phyloP scores from a whole-genome alignment of 2,329 filamentous ascomycete species.

The Calycina marina region DNA sequence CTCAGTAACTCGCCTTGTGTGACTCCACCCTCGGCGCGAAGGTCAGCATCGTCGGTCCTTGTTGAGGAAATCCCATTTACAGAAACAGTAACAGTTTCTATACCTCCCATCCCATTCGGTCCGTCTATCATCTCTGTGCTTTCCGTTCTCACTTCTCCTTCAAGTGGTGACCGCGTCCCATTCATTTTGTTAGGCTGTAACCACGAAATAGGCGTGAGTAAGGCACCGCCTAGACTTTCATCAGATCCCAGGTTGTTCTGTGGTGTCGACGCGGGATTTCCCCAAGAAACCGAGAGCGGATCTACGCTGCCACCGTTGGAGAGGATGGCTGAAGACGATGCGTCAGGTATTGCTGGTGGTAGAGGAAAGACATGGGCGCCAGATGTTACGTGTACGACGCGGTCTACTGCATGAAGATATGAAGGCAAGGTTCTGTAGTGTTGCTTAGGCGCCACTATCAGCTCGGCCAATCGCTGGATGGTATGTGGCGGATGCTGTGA shows the following conservation, averaged over 20 bases:
- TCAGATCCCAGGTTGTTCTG: conserved; percentile 55
- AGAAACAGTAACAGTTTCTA: conserved; percentile 68
- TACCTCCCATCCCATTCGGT: conserved; percentile 61
- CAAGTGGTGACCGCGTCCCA: conserved; percentile 12
- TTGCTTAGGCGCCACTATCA: conserved; percentile 58
- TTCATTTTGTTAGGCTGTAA: conserved; percentile 30
- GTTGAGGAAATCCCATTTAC: conserved; percentile 53
- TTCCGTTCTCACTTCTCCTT: conserved; percentile 49
- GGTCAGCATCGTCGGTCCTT: conserved; percentile 15
- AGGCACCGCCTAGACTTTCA: conserved; percentile 75
- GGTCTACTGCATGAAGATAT: conserved; percentile 82
- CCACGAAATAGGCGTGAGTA: conserved; percentile 93
- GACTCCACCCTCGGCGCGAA: conserved; percentile 35
- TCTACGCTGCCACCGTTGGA: conserved; percentile 42
- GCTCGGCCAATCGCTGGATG: conserved; percentile 79
- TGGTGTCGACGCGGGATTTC: conserved; percentile 27
- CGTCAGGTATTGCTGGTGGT: conserved; percentile 47
- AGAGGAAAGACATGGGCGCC: conserved; percentile 70
- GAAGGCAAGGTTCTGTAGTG: conserved; percentile 73
- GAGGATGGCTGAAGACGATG: conserved; percentile 36
- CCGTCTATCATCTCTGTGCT: conserved; percentile 70
- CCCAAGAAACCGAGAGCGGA: conserved; percentile 30
- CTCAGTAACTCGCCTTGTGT: conserved; percentile 74
- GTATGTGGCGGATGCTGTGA: conserved; percentile 71
- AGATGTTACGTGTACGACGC: conserved; percentile 81